Evolutionary conservation across 495 filamentous ascomycete genomes (phyloP).

Genomic region (Polyplosphaeria fusca): DNA sequence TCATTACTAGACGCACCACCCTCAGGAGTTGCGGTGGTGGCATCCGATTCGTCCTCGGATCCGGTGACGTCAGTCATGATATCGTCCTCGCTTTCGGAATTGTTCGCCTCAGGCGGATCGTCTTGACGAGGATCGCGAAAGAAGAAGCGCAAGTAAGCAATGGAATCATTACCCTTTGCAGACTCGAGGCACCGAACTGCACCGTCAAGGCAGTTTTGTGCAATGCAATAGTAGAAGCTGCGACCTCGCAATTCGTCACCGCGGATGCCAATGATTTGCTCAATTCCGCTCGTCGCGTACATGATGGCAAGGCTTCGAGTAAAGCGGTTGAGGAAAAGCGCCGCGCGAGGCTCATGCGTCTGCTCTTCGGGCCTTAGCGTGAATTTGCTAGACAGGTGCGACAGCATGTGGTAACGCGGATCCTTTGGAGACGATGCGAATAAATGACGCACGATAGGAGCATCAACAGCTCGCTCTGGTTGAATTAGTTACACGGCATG

Average conservation of each 20-base stretch:
- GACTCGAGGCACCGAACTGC: constrained; percentile 75
- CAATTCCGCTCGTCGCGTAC: constrained; percentile 76
- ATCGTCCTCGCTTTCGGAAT: constrained; percentile 41
- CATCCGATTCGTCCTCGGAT: constrained; percentile 39
- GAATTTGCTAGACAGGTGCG: constrained; percentile 80
- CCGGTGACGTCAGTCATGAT: constrained; percentile 41
- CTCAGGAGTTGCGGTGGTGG: neutral
- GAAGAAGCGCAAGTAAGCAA: constrained; percentile 89
- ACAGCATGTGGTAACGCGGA: constrained; percentile 87
- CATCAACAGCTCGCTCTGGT: constrained; percentile 72
- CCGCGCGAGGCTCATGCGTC: constrained; percentile 73
- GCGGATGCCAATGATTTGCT: constrained; percentile 66
- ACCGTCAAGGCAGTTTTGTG: constrained; percentile 69
- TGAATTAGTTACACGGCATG: constrained; percentile 8
- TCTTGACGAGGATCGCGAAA: constrained; percentile 68
- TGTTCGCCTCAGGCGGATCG: constrained; percentile 38
- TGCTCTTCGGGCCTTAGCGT: constrained; percentile 58
- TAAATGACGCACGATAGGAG: constrained; percentile 70
- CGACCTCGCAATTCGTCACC: constrained; percentile 63
- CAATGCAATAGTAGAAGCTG: constrained; percentile 79
- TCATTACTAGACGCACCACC: constrained; percentile 3
- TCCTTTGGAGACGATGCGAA: constrained; percentile 81
- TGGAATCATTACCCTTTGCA: constrained; percentile 90
- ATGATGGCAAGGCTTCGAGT: constrained; percentile 78
- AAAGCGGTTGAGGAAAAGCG: constrained; percentile 83